A percentile compares a stretch with the other conserved stretches of the same genome.
Evolutionary conservation across 345 rosid genomes (phyloP).

Genomic region (Murraya paniculata): DNA sequence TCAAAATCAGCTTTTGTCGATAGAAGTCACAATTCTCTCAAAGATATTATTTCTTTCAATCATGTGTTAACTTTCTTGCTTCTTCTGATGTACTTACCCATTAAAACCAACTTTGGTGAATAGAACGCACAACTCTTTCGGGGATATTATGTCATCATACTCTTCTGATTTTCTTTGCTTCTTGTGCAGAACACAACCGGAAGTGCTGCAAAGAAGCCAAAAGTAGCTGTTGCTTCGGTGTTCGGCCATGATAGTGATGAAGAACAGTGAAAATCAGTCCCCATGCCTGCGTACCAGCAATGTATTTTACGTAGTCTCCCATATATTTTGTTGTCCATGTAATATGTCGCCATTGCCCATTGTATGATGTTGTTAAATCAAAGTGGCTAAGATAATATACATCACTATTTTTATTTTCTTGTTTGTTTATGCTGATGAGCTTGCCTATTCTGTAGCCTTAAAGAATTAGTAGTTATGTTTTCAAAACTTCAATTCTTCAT

Average conservation of each 20-base stretch:
- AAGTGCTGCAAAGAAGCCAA: constrained; percentile 61
- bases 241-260: constrained; percentile 82
- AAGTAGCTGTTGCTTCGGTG: constrained; percentile 60
- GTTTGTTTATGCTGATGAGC: background rate
- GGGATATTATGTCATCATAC: background rate
- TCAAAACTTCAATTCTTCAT: background rate
- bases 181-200: constrained; percentile 44
- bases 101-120: background rate
- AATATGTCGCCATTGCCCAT: background rate
- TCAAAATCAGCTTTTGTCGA: background rate
- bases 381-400: background rate
- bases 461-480: background rate
- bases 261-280: constrained; percentile 32
- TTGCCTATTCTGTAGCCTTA: background rate
- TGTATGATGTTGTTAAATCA: background rate
- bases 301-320: background rate
- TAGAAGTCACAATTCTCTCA: background rate
- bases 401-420: background rate
- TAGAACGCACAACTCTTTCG: background rate
- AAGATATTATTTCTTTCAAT: background rate
- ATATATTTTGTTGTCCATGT: background rate
- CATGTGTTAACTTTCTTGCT: background rate
- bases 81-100: constrained; percentile 30
- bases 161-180: background rate
- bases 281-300: background rate